Base-by-base conservation (phyloP, 1,284 basidiomycete genomes). In the Heterobasidion occidentale region DNA sequence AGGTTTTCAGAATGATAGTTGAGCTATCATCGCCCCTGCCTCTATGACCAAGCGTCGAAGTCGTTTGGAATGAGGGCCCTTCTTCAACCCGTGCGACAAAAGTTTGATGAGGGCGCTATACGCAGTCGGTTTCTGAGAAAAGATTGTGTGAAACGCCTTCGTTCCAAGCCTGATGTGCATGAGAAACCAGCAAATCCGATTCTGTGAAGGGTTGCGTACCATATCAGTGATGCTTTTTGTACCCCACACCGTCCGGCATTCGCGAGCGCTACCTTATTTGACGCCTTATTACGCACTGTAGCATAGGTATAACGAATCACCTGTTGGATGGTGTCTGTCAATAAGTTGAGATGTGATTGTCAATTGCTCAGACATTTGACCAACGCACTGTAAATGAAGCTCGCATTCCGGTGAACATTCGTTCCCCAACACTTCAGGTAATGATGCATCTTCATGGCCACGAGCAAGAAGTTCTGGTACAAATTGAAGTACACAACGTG, bases 401-500 rank as follows among this genome's bases (percentile, higher is more conserved):
- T 66, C 51, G 68, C 62, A 59, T 78, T 78, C 56, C 71, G 75
- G 42, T 63, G 65, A n/a, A 72, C 60, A 53, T 76, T 72, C 7
- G 73, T 60, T n/a, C 76, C 74, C 83, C 80, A 86, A 49, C 78
- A 76, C 48, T 76, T 75, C 42, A 96, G 74, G 68, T 97, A 98
- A 53, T 83, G 79, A 53, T 91, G 84, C 77, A 94, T 89, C 73
- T 94, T 98, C 77, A 95, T 86, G 0, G 92, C 92, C 1, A 86
- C 80, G 27, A 96, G 70, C n/a, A 92, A 71, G 65, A 95, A 90
- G 64, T 87, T 90, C 68, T 94, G 86, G 67, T 94, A 94, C 9
- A 97, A 75, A 68, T 98, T 99, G 42, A 83, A 68, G 68, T 90
- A 83, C 2, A 92, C 84, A 0, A 79, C 80, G 36, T 76, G 63